Conservation (phyloP, 192 early-diverging fungal species). For the Linnemannia schmuckeri region DNA sequence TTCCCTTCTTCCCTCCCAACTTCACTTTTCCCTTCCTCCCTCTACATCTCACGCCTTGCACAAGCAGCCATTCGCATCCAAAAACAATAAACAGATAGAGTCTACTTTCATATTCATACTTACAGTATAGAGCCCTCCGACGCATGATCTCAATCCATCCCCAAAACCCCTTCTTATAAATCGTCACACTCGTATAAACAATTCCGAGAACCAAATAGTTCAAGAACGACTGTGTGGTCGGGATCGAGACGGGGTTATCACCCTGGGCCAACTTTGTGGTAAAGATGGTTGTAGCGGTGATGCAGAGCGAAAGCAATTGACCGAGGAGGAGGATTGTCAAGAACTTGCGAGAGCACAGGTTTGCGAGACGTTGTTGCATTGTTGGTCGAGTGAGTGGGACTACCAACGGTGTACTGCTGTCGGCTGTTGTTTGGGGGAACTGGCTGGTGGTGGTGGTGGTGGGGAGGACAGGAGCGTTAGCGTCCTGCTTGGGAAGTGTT, state of each 20-base stretch:
- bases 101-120: conserved; percentile 12
- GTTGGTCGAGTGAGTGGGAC: background rate
- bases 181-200: conserved; percentile 66
- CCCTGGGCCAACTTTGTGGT: conserved; percentile 70
- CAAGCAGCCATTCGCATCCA: background rate
- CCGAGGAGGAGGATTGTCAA: conserved; percentile 66
- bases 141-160: conserved; percentile 64
- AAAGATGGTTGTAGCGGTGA: conserved; percentile 79
- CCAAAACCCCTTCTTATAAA: conserved; percentile 63
- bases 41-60: background rate
- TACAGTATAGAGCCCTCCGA: conserved; percentile 58
- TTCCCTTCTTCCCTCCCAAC: too few relatives aligned
- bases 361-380: background rate
- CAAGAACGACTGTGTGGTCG: conserved; percentile 81
- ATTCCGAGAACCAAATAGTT: conserved; percentile 76
- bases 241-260: conserved; percentile 62
- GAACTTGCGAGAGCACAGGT: conserved; percentile 47
- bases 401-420: conserved; percentile 3
- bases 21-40: background rate
- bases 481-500: background rate
- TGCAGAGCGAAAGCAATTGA: conserved; percentile 80
- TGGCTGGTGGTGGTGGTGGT: background rate
- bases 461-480: background rate
- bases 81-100: background rate
- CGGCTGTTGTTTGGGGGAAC: background rate